These are phyloP conservation scores for Alternaria tenuissima DNA, from an alignment of 2,329 filamentous ascomycete genomes.

Conservation along the genomic window DNA sequence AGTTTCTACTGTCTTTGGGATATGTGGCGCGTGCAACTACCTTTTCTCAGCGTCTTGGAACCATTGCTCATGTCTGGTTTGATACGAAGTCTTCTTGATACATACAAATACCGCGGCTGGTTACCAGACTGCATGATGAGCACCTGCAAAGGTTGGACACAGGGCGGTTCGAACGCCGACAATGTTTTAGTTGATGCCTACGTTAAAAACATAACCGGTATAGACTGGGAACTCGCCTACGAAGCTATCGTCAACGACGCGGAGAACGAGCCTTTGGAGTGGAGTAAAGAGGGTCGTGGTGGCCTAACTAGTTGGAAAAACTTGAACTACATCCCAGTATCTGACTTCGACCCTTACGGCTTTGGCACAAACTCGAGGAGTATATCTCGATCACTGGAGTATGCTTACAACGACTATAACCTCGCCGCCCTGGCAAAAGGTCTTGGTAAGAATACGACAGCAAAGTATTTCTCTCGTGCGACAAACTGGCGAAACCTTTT, in stretches of 20 bases:
- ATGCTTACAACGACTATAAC: constrained; percentile 59
- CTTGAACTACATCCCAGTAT: constrained; percentile 49
- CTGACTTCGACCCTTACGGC: constrained; percentile 54
- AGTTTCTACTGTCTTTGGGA: constrained; percentile 69
- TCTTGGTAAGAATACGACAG: constrained; percentile 63
- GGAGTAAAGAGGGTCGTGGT: constrained; percentile 49
- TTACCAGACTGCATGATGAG: constrained; percentile 80
- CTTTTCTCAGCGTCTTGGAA: constrained; percentile 73
- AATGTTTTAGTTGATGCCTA: constrained; percentile 74
- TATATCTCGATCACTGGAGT: constrained; percentile 54
- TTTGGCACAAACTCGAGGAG: constrained; percentile 53
- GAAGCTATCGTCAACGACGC: constrained; percentile 51
- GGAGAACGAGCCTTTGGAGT: constrained; percentile 52
- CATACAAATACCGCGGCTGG: constrained; percentile 75
- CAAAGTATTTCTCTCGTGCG: constrained; percentile 66
- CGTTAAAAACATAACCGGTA: constrained; percentile 68
- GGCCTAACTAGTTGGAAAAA: constrained; percentile 50
- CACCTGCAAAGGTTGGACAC: constrained; percentile 77
- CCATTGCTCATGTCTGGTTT: constrained; percentile 70
- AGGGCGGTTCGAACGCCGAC: constrained; percentile 80
- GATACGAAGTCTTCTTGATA: constrained; percentile 75
- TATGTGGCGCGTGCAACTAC: constrained; percentile 62
- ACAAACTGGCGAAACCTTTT: constrained; percentile 75
- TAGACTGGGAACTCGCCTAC: constrained; percentile 51
- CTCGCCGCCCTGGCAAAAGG: constrained; percentile 69